Evolutionary conservation across 768 basidiomycete species (phyloP).

Genomic region (Cystobasidium ongulense): DNA sequence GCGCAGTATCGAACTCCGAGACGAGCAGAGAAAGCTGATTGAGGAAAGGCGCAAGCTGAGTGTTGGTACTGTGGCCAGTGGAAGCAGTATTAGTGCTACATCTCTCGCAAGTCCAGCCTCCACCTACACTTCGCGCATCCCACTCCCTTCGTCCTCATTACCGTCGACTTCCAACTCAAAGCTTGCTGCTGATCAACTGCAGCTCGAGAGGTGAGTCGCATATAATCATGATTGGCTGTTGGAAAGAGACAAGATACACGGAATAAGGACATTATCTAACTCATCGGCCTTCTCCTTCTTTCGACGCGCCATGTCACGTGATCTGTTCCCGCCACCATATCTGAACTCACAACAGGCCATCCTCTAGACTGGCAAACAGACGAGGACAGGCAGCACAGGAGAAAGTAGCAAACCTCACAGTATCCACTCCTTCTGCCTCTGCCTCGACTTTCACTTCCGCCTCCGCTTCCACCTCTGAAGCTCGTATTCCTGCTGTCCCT

Average conservation of each 20-base stretch:
- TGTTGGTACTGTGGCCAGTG: background rate
- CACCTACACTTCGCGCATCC: background rate
- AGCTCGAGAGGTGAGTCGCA: no score
- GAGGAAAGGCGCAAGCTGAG: background rate
- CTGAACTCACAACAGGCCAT: background rate
- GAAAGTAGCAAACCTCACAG: background rate
- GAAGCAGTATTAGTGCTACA: background rate
- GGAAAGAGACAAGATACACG: no score
- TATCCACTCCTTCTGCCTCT: background rate
- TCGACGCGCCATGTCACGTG: no score
- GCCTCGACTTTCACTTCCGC: background rate
- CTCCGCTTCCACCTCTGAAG: background rate
- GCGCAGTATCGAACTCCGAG: background rate
- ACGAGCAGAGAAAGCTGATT: background rate
- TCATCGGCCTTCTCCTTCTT: no score
- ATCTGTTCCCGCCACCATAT: background rate
- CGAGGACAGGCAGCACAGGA: background rate
- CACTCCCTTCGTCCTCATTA: background rate
- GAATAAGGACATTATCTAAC: no score
- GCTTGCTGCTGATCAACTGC: no score
- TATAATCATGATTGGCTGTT: no score
- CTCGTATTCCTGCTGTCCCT: background rate
- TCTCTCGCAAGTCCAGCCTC: background rate
- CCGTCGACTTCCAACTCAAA: background rate
- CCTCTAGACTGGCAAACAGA: background rate